Base-by-base conservation (phyloP, 768 basidiomycete genomes). In the Leccinum rimulosum region DNA sequence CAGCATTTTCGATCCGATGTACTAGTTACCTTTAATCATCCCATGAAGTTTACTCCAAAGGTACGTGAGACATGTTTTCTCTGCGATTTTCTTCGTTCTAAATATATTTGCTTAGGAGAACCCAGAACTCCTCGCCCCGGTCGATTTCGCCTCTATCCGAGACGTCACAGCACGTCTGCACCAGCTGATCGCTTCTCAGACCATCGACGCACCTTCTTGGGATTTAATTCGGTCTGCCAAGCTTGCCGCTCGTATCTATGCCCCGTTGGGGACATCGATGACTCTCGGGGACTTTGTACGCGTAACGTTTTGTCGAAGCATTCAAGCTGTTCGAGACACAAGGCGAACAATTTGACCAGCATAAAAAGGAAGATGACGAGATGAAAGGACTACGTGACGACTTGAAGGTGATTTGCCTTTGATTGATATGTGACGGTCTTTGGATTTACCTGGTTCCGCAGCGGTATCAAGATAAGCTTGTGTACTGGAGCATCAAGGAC, bases 1-100 rank as follows among this genome's bases (percentile, higher is more conserved):
- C 85, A 94, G 66, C 87, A 93, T 71, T 95, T 93, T 67, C 85
- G 94, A 28, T 91, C 89, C 10, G 92, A 95, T 65, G 91, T 95
- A 17, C 74, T 95, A 51, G 89, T 95, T 22, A 89, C 88, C 3
- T 93, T 91, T 70, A 86, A 91, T 63, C 77, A 82, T 15, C 88
- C 90, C 0, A 77, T 90, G 68, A 79, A 69, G 43, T 89, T 91
- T 65, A 76, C 78, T 11, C 82, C 88, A 25, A 83, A 86, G 79
- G 89, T 84, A 56, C 4, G 50, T 50, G 6, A 22, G 30, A 6
- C 11, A 52, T 17, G 2, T 4, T n/a, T 36, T 40, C 43, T 38
- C 38, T 19, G 2, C 14, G 12, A 45, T 3, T 3, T 33, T 33
- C 36, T 33, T 10, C 11, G 8, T 60, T 52, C 51, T 61, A 50